Conservation (phyloP, 345 rosid genomes). For the Stellera chamaejasme region DNA sequence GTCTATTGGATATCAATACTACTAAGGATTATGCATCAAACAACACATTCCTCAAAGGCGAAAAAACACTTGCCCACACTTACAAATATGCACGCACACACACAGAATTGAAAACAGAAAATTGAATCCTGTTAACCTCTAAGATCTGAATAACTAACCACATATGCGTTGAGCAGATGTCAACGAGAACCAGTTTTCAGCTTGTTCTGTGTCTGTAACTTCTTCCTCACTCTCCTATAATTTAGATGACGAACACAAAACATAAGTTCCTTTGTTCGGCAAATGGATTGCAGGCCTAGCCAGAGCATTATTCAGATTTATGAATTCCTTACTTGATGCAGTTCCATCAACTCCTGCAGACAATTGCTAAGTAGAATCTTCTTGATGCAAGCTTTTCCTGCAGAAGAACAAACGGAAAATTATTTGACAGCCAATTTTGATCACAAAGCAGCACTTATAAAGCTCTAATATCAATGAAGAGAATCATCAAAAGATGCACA, state of each 20-base stretch:
- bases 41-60: too few species aligned
- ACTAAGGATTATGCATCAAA: too few species aligned
- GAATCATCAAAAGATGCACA: neutral
- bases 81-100: too few species aligned
- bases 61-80: too few species aligned
- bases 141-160: constrained; percentile 35
- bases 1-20: too few species aligned
- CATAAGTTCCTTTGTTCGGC: neutral
- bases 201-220: constrained; percentile 94
- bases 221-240: constrained; percentile 95
- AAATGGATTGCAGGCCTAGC: too few species aligned
- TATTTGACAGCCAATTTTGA: constrained; percentile 3
- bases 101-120: neutral
- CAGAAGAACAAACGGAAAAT: constrained; percentile 12
- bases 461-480: neutral
- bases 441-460: neutral
- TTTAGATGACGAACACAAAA: neutral
- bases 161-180: constrained; percentile 98
- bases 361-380: constrained; percentile 94
- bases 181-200: constrained; percentile 99
- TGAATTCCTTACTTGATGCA: constrained; percentile 69
- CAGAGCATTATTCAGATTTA: neutral
- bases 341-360: constrained; percentile 98
- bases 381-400: constrained; percentile 97
- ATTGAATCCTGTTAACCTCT: neutral